A percentile compares a stretch with the other conserved stretches of the same genome.
These are phyloP conservation scores for Musa itinerans DNA, from an alignment of 176 grass and related monocot genomes.

Conservation along the genomic window DNA sequence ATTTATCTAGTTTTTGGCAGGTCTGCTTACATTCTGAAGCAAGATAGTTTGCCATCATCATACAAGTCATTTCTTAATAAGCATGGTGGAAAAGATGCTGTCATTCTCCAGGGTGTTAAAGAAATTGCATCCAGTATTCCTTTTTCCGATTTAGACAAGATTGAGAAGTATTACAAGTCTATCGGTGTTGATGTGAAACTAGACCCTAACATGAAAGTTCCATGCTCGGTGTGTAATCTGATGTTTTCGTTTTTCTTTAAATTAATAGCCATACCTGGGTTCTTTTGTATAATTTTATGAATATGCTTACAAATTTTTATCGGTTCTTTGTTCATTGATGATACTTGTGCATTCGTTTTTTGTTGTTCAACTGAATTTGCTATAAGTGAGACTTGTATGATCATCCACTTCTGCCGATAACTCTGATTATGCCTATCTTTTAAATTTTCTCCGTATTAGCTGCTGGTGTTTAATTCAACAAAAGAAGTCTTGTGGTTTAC, in stretches of 20 bases:
- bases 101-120: slow-evolving; percentile 76
- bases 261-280: no score
- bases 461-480: background rate
- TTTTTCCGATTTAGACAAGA: slow-evolving; percentile 59
- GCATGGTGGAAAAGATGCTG: slow-evolving; percentile 76
- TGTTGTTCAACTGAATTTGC: background rate
- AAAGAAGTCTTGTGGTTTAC: background rate
- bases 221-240: slow-evolving; percentile 64
- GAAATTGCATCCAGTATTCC: slow-evolving; percentile 63
- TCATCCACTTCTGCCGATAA: background rate
- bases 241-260: background rate
- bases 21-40: slow-evolving; percentile 78
- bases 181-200: slow-evolving; percentile 69
- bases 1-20: slow-evolving; percentile 23
- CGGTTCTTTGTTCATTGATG: no score
- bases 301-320: no score
- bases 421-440: no score
- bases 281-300: no score
- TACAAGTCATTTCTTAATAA: slow-evolving; percentile 90
- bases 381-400: background rate
- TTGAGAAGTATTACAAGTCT: slow-evolving; percentile 77
- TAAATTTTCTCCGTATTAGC: background rate
- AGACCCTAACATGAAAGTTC: slow-evolving; percentile 85
- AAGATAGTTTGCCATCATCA: slow-evolving; percentile 81
- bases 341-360: background rate